Evolutionary conservation across 2,329 filamentous ascomycete genomes (phyloP), one percentile per base, ranked within the genome.

Genomic region (Davidsoniella eucalypti): DNA sequence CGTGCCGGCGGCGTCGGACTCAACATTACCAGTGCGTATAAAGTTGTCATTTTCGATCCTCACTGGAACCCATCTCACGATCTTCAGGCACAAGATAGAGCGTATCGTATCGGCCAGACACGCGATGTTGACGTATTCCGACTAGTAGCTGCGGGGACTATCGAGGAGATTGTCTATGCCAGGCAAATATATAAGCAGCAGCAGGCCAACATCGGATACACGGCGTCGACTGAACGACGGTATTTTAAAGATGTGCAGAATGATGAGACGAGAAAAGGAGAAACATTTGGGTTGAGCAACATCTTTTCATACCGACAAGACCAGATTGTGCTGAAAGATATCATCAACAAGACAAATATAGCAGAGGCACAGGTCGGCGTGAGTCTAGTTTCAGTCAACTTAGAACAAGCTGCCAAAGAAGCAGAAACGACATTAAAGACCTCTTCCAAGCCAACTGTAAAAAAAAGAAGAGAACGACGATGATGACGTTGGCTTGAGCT

Each of bases 171-270:
- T 49, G 87, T 96, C 6, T 98, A 98, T 59, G 92, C 90, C 0
- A 76, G 92, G 5, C 92, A 98, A 59, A 92, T 98, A 38, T 98
- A 98, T 72, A 98, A 98, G 64, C 92, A 98, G 61, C 92, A 98
- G 60, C 92, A 96, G 66, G 90, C 92, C 23, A 96, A 95, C 59
- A 96, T 98, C 52, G 92, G 86, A 1, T 96, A 98, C 64, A 93
- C 82, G 33, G 92, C 92, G 0, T 93, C 86, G 0, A 83, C 81
- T 4, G 92, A 98, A 64, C 80, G 92, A 3, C 79, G 92, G 1
- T 98, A 98, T 63, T 98, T 98, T 68, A 87, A 83, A 57, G 92
- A 92, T 39, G 86, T 96, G 0, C 90, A 95, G 64, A 82, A 93
- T 54, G 78, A 86, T 56, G 78, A 77, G 21, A 76, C 77, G 25